Base-by-base conservation (phyloP, 106 monocot species). In the Dioscorea dumetorum region DNA sequence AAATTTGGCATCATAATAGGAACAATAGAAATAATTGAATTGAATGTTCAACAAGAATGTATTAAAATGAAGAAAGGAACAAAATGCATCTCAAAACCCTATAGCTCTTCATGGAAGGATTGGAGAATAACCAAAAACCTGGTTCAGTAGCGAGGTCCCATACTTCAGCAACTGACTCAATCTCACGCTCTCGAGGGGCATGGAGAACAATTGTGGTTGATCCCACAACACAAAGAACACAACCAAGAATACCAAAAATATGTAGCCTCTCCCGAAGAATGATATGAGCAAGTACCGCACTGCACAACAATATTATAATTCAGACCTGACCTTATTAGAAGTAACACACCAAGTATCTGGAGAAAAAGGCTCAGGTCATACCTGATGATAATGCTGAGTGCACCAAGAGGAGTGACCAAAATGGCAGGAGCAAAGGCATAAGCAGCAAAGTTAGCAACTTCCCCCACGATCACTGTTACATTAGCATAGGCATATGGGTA, bases 341-440 rank as follows among this genome's bases (percentile, higher is more conserved):
- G 59, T 48, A 23, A 13, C 62, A 23, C 32, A 49, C 20, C 53
- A 59, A 24, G 5, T 33, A 16, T 64, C 57, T 62, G 28, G 32
- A 15, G 7, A 41, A 66, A 13, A 32, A 41, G 49, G 58, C 62
- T 6, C 18, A 57, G 61, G 54, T 7, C 73, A 75, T 86, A 76
- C 94, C 94, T 94, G 81, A 94, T 87, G 12, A 94, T 94, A 74
- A 94, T 94, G 84, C 94, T 94, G 52, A 94, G 87, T 59, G 94
- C 89, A 78, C 94, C 94, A 76, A 94, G 94, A 70, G 94, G 94
- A 76, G 94, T 94, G 58, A 94, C 94, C 65, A 94, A 70, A 71
- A 94, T 94, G 68, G 94, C 94, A 56, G 88, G 93, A 67, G 93
- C 93, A 86, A 93, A 93, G 71, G 93, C 93, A 78, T 93, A 93